phyloP scores from a whole-genome alignment of 73 alveolate genomes.

The Tetrahymena borealis region DNA sequence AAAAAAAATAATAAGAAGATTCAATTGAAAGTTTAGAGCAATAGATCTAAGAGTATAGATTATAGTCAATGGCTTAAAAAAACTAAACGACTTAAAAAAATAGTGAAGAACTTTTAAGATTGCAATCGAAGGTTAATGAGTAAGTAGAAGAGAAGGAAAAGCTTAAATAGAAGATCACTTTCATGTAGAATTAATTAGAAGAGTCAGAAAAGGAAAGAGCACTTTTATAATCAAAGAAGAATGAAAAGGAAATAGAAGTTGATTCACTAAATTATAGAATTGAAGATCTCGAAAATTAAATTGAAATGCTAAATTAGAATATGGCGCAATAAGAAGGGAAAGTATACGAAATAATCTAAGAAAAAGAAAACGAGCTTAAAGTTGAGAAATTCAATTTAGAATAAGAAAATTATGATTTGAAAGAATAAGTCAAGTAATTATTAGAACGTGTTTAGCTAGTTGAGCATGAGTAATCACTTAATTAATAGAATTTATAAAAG shows the following conservation, averaged over 20 bases:
- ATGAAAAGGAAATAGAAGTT: background rate
- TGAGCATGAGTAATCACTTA: background rate
- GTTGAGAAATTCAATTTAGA: background rate
- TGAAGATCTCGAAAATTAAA: background rate
- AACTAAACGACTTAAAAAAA: background rate
- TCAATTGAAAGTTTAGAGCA: background rate
- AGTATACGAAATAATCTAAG: background rate
- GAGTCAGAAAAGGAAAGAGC: background rate
- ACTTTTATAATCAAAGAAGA: background rate
- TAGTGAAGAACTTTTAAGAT: background rate
- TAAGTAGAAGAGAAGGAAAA: background rate
- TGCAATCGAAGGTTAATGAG: background rate
- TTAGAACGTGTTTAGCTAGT: background rate
- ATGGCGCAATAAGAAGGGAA: background rate
- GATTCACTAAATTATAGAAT: background rate
- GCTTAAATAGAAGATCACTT: background rate
- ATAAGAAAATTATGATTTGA: background rate
- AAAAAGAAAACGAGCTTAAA: background rate
- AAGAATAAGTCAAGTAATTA: background rate
- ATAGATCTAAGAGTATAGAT: background rate
- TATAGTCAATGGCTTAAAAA: background rate
- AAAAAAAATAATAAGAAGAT: background rate
- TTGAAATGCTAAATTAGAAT: background rate
- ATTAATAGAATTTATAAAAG: background rate
- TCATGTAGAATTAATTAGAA: background rate